Evolutionary conservation across 495 filamentous ascomycete species (phyloP).

Genomic region (Hypoxylon intermedium): DNA sequence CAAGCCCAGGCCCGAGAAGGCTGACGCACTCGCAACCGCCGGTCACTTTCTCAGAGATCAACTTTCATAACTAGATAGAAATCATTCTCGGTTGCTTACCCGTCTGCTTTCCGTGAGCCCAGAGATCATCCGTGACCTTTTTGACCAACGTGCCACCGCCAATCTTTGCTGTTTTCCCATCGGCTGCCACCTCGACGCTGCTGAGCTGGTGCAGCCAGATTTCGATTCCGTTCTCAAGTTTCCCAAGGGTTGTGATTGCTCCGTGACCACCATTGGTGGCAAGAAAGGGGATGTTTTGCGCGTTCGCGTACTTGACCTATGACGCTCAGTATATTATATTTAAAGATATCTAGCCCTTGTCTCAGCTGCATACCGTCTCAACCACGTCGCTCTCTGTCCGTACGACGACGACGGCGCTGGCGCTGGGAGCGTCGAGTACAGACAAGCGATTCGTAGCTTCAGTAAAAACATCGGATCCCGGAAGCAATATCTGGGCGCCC

Average conservation of each 20-base stretch:
- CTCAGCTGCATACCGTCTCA: no score
- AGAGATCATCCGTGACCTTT: slow-evolving; percentile 46
- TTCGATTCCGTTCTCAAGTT: slow-evolving; percentile 56
- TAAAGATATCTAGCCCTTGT: no score
- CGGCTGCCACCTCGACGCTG: slow-evolving; percentile 48
- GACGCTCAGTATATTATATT: no score
- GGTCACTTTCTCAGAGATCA: background rate
- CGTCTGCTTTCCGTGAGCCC: slow-evolving; percentile 48
- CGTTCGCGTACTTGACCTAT: slow-evolving; percentile 57
- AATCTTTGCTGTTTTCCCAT: slow-evolving; percentile 57
- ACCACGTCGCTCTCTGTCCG: no score
- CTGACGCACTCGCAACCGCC: slow-evolving; percentile 60
- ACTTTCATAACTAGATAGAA: background rate
- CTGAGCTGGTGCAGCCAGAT: slow-evolving; percentile 55
- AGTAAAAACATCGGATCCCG: no score
- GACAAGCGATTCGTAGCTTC: no score
- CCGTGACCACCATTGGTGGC: slow-evolving; percentile 59
- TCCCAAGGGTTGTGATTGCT: slow-evolving; percentile 48
- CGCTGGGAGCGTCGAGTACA: no score
- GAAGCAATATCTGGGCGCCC: no score
- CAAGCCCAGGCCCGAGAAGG: slow-evolving; percentile 56
- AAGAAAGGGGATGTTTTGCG: slow-evolving; percentile 57
- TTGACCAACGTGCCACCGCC: slow-evolving; percentile 56
- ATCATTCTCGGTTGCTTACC: slow-evolving; percentile 18
- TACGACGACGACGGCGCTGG: no score